Percentiles rank a stretch among this genome's conserved stretches.
Conservation (phyloP, 805 yeast genomes). For the Danielia reshetovae region DNA sequence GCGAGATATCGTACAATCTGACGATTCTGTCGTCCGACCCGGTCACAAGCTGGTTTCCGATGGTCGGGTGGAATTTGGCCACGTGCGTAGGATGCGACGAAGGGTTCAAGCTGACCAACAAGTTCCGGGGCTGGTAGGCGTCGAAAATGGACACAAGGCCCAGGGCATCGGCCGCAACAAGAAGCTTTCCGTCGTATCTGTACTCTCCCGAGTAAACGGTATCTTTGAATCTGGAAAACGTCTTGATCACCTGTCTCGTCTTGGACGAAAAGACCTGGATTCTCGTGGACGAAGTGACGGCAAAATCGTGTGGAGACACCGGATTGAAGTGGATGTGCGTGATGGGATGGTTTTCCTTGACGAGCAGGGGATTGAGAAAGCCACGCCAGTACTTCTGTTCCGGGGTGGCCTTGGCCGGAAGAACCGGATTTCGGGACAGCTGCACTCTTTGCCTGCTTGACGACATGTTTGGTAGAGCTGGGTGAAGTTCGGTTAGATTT, state of each 20-base stretch:
- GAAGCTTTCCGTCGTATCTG: conserved; percentile 83
- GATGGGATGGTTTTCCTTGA: conserved; percentile 90
- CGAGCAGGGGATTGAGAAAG: conserved; percentile 76
- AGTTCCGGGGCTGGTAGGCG: conserved; percentile 70
- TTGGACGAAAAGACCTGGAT: conserved; percentile 92
- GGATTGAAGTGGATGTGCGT: conserved; percentile 88
- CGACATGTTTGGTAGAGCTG: too few species aligned
- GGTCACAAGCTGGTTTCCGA: conserved; percentile 70
- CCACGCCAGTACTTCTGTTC: conserved; percentile 95
- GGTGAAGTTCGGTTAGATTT: too few species aligned
- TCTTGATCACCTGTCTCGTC: conserved; percentile 85
- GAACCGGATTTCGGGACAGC: conserved; percentile 65
- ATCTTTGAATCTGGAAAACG: conserved; percentile 84
- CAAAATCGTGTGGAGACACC: conserved; percentile 81
- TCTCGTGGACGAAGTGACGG: conserved; percentile 86
- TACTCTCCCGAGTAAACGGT: conserved; percentile 90
- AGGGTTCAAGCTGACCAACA: conserved; percentile 77
- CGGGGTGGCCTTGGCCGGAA: conserved; percentile 83
- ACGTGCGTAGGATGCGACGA: conserved; percentile 88
- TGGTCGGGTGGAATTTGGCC: conserved; percentile 81
- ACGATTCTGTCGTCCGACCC: conserved; percentile 90
- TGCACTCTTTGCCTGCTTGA: conserved; percentile 62
- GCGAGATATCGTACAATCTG: conserved; percentile 84
- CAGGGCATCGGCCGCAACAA: conserved; percentile 93
- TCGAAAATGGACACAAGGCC: conserved; percentile 92